A percentile compares a stretch with the other conserved stretches of the same genome.
Evolutionary conservation across 345 rosid genomes (phyloP).

Genomic region (Dipteronia dyeriana): DNA sequence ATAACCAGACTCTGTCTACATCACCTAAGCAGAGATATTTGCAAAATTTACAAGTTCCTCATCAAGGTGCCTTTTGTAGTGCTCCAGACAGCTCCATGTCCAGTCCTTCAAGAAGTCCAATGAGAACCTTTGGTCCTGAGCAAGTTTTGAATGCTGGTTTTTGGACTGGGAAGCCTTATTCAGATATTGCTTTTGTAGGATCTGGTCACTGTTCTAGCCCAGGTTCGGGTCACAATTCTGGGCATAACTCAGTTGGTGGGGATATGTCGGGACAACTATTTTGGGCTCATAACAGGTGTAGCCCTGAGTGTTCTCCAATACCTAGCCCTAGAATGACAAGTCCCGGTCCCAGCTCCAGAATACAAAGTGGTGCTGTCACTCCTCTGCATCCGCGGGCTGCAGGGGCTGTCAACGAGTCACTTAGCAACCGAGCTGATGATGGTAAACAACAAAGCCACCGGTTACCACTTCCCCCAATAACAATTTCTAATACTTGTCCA

Average conservation of each 20-base stretch:
- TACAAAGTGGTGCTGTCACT: conserved; percentile 98
- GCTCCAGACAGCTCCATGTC: conserved; percentile 97
- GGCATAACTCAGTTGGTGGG: conserved; percentile 94
- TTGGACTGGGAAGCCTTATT: conserved; percentile 67
- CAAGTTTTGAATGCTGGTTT: conserved; percentile 66
- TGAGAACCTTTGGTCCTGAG: conserved; percentile 70
- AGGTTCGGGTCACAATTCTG: conserved; percentile 94
- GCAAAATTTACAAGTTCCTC: conserved; percentile 70
- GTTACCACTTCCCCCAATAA: conserved; percentile 85
- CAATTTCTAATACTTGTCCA: conserved; percentile 67
- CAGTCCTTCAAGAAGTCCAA: conserved; percentile 98
- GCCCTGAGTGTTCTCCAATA: conserved; percentile 93
- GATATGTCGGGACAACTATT: conserved; percentile 84
- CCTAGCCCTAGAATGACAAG: conserved; percentile 98
- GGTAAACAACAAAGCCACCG: conserved; percentile 85
- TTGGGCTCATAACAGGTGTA: conserved; percentile 94
- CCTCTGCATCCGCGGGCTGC: conserved; percentile 94
- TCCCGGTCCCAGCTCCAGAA: conserved; percentile 96
- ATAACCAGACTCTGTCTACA: conserved; percentile 46
- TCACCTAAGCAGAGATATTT: conserved; percentile 74
- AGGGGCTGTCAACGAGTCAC: conserved; percentile 70
- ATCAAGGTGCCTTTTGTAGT: conserved; percentile 61
- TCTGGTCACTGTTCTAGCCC: conserved; percentile 99
- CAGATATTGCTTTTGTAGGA: conserved; percentile 77
- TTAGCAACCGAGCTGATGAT: conserved; percentile 69